These are phyloP conservation scores for Medicago lupulina DNA, from an alignment of 306 rosid species.

Conservation along the genomic window DNA sequence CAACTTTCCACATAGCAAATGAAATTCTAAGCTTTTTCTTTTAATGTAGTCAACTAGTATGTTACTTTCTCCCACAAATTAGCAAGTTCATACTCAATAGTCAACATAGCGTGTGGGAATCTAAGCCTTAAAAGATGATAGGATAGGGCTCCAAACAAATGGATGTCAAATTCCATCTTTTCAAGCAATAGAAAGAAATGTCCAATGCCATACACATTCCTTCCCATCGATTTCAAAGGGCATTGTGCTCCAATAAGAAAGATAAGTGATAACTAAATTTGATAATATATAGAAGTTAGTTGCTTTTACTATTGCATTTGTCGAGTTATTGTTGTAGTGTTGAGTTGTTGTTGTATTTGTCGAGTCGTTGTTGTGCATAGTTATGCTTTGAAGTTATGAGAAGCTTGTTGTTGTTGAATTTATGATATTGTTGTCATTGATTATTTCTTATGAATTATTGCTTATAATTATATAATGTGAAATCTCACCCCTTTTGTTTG, in stretches of 20 bases:
- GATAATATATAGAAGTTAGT: conserved; percentile 1
- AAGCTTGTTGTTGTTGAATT: too few species aligned
- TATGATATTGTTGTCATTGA: too few species aligned
- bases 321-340: too few species aligned
- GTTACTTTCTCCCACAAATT: conserved; percentile 7
- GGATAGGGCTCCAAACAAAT: conserved; percentile 3
- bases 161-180: conserved; percentile 8
- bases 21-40: conserved; percentile 13
- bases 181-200: conserved; percentile 18
- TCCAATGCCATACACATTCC: neutral
- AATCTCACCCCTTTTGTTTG: too few species aligned
- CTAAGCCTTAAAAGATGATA: neutral
- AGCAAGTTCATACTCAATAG: conserved; percentile 7
- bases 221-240: neutral
- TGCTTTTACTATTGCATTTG: conserved; percentile 31
- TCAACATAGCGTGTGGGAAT: conserved; percentile 35
- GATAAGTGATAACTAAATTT: conserved; percentile 9
- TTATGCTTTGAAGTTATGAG: too few species aligned
- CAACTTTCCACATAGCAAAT: conserved; percentile 13
- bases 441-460: too few species aligned
- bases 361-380: too few species aligned
- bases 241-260: conserved; percentile 26
- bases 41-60: conserved; percentile 1
- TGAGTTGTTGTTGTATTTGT: too few species aligned
- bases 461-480: too few species aligned